Evolutionary conservation across 305 asterid genomes (phyloP), one percentile per base, ranked within the genome.

Genomic region (Fraxinus floribunda): DNA sequence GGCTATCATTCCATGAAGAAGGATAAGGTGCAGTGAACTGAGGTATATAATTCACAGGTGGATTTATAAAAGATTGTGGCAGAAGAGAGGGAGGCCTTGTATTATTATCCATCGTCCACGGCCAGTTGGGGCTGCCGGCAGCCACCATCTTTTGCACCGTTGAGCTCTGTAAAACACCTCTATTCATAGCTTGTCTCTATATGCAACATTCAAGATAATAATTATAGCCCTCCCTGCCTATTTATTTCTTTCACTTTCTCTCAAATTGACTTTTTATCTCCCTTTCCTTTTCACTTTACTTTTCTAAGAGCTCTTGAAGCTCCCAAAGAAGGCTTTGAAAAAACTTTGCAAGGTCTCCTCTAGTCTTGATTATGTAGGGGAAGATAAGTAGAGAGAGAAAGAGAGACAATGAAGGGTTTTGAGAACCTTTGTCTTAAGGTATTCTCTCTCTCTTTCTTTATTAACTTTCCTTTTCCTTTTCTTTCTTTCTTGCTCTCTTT

Each of bases 91-190:
- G 86, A 41, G 92, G 89, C 84, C 91, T 84, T 80, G 83, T 85
- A 79, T 49, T 88, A 52, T 76, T 87, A 79, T 79, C 78, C 78
- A 62, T 84, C 77, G 76, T 92, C 92, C 93, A 89, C 73, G 73
- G 35, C 93, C 92, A 88, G 77, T 78, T 85, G 72, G 90, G 90
- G 86, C 84, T 81, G 88, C 90, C 93, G 82, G 88, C 87, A 44
- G 88, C 86, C 82, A 87, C 90, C 87, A 92, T 85, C 81, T 90
- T 93, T 75, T 88, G 92, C 78, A 86, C 90, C 79, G 91, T 86
- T 10, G 93, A 86, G 84, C 91, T 91, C 81, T 89, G 86, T 66
- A 86, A 82, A 75, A 82, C 86, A 57, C 91, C 92, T 81, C 92
- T 85, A 86, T 93, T 86, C 95, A 93, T 93, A 22, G 49, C 64